phyloP scores from a whole-genome alignment of 2,329 filamentous ascomycete species.

The Trichophaea hybrida region DNA sequence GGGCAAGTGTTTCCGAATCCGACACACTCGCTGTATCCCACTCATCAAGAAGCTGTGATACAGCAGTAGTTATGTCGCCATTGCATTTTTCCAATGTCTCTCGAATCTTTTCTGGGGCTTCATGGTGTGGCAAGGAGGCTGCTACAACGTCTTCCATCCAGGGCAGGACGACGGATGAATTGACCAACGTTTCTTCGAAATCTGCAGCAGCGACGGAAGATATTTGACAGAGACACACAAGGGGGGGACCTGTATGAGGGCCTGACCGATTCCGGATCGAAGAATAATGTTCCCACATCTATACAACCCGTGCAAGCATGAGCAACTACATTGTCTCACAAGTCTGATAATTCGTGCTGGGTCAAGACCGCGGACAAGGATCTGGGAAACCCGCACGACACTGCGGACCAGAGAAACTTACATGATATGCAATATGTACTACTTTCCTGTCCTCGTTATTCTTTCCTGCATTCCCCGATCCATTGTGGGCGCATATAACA shows the following conservation, averaged over 20 bases:
- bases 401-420: conserved; percentile 31
- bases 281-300: conserved; percentile 50
- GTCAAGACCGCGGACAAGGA: background rate
- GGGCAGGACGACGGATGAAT: conserved; percentile 34
- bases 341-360: background rate
- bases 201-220: conserved; percentile 27
- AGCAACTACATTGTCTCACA: conserved; percentile 30
- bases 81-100: conserved; percentile 40
- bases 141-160: conserved; percentile 44
- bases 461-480: conserved; percentile 31
- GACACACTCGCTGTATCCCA: conserved; percentile 1
- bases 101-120: conserved; percentile 39
- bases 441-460: conserved; percentile 15
- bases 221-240: conserved; percentile 30
- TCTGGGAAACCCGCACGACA: background rate
- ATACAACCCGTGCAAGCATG: background rate
- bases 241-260: conserved; percentile 43
- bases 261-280: conserved; percentile 48
- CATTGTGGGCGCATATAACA: conserved; percentile 31
- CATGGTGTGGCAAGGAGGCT: conserved; percentile 38
- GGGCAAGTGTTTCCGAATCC: background rate
- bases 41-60: conserved; percentile 39
- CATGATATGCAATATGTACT: conserved; percentile 48
- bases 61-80: conserved; percentile 41
- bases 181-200: conserved; percentile 32